A percentile compares a stretch with the other conserved stretches of the same genome.
Conservation (phyloP, 2,329 filamentous ascomycete species). For the Botrytis aclada region DNA sequence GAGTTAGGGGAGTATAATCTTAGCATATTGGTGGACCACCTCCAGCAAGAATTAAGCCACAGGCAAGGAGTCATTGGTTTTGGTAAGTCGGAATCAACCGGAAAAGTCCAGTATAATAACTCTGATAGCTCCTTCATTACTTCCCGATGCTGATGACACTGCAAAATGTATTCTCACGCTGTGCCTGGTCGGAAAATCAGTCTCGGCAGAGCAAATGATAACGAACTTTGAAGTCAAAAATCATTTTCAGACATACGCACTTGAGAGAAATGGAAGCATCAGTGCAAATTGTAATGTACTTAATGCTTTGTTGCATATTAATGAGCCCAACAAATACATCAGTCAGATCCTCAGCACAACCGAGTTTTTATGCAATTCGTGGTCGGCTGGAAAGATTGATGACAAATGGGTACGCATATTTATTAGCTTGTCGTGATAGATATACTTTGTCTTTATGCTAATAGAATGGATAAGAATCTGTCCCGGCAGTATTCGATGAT, state of each 20-base stretch:
- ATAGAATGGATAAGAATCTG: not conserved
- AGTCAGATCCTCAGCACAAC: not conserved
- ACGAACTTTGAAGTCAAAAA: not conserved
- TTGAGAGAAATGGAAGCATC: conserved; percentile 12
- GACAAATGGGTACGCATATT: conserved; percentile 9
- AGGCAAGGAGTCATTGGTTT: not conserved
- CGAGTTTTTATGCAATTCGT: not conserved
- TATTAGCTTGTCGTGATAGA: not conserved
- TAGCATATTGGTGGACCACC: not conserved
- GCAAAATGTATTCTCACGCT: conserved; percentile 6
- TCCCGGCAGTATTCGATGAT: conserved; percentile 7
- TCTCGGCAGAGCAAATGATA: not conserved
- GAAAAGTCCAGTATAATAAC: not conserved
- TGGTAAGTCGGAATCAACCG: not conserved
- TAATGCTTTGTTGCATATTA: not conserved
- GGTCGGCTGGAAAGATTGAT: not conserved
- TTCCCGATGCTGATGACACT: conserved; percentile 9
- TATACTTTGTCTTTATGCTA: not conserved
- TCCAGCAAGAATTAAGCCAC: not conserved
- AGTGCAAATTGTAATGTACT: conserved; percentile 9
- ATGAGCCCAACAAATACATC: not conserved
- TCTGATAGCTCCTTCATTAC: not conserved
- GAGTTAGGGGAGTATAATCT: not conserved
- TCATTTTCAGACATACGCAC: conserved; percentile 12
- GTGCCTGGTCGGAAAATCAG: not conserved